These are phyloP conservation scores for Torulaspora gathmanii DNA, from an alignment of 805 yeast genomes.

Conservation along the genomic window DNA sequence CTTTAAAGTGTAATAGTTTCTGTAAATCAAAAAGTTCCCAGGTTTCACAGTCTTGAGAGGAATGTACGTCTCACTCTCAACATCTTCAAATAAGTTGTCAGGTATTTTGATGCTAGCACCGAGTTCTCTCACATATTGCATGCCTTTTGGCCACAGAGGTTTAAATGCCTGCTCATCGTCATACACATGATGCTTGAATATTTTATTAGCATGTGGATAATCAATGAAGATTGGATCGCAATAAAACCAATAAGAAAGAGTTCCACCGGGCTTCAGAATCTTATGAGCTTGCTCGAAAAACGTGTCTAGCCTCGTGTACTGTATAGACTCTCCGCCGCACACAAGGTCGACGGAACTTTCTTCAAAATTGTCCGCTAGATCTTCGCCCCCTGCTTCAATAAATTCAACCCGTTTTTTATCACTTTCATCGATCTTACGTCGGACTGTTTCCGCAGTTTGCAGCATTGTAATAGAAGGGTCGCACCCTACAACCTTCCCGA, in stretches of 20 bases:
- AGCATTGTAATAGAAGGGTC: constrained; percentile 57
- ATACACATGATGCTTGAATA: constrained; percentile 51
- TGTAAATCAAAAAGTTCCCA: constrained; percentile 37
- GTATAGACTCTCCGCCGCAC: constrained; percentile 69
- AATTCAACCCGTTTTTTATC: constrained; percentile 22
- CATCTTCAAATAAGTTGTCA: constrained; percentile 40
- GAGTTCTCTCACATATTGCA: constrained; percentile 31
- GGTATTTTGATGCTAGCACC: constrained; percentile 46
- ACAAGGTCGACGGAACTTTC: constrained; percentile 42
- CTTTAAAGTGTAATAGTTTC: constrained; percentile 40
- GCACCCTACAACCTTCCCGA: constrained; percentile 48
- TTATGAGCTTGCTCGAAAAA: constrained; percentile 49
- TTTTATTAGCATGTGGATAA: constrained; percentile 51
- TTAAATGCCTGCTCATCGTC: constrained; percentile 41
- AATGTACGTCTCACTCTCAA: constrained; percentile 36
- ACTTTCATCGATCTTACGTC: constrained; percentile 7
- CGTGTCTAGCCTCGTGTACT: constrained; percentile 58
- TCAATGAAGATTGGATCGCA: constrained; percentile 59
- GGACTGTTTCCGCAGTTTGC: constrained; percentile 34
- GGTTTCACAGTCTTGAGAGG: constrained; percentile 22
- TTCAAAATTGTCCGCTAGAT: constrained; percentile 15
- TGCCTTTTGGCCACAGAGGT: constrained; percentile 13
- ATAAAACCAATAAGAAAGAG: constrained; percentile 69
- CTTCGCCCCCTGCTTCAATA: constrained; percentile 27
- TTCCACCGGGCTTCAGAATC: constrained; percentile 53